Evolutionary conservation across 2,329 filamentous ascomycete genomes (phyloP), one percentile per base, ranked within the genome.

Genomic region (Cercospora sesami): DNA sequence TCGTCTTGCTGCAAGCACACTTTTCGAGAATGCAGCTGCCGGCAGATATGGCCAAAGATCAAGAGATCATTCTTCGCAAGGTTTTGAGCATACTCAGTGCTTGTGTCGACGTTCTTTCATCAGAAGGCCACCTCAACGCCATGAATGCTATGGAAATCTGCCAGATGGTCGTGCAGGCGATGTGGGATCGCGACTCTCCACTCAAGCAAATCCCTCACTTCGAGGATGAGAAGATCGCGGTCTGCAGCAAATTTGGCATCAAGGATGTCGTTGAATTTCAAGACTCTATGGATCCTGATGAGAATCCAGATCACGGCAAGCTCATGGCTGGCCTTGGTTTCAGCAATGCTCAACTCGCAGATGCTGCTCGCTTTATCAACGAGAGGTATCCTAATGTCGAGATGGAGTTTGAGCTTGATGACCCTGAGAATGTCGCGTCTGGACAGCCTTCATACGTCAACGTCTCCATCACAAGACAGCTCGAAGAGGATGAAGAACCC

Each of bases 101-200:
- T 23, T 92, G 91, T 75, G 95, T 98, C 23, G 95, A 99, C 78
- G 93, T 99, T 16, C 86, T 99, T 39, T 97, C 93, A 9, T 97
- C 94, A 0, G 94, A 99, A 75, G 95, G 94, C 14, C 93, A 97
- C 75, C 86, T 99, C 70, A 99, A 99, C 78, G 94, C 95, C 68
- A 96, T 97, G 90, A 94, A 91, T 75, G 95, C 95, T 30, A 99
- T 99, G 94, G 95, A 99, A 80, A 93, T 99, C 87, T 96, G 92
- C 12, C 95, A 99, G 78, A 99, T 99, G 95, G 92, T 96, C 63
- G 94, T 99, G 3, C 95, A 99, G 81, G 94, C 91, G 60, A 97
- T 98, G 92, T 99, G 95, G 95, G 94, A 99, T 81, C 91, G 94
- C 67, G 95, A 99, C 79, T 96, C 92, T 75, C 94, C 95, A 45